These are phyloP conservation scores for Hypericum perforatum DNA, from an alignment of 345 rosid genomes.

Conservation along the genomic window DNA sequence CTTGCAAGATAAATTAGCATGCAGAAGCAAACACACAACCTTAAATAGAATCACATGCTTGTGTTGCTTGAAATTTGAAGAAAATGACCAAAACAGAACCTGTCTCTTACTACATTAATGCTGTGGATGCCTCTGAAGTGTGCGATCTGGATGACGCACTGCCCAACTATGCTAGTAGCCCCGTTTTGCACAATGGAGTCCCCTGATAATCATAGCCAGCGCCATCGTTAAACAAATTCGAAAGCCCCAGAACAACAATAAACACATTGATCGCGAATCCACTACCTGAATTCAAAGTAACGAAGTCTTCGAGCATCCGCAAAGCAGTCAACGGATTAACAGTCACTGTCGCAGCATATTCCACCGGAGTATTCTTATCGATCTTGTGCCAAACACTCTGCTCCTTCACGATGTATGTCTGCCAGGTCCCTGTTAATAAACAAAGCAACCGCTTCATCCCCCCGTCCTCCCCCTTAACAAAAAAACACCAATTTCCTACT, in stretches of 20 bases:
- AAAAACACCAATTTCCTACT: background rate
- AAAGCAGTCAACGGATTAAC: conserved; percentile 87
- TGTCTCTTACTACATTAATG: conserved; percentile 73
- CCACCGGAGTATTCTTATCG: conserved; percentile 53
- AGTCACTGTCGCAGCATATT: conserved; percentile 80
- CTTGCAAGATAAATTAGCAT: background rate
- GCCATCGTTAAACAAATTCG: conserved; percentile 12
- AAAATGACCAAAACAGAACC: conserved; percentile 22
- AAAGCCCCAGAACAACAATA: background rate
- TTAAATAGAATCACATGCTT: background rate
- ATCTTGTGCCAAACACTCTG: conserved; percentile 72
- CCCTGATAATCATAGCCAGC: conserved; percentile 31
- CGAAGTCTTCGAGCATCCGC: conserved; percentile 84
- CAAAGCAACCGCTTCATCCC: background rate
- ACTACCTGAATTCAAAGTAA: conserved; percentile 43
- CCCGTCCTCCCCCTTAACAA: background rate
- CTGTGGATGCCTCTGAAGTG: conserved; percentile 51
- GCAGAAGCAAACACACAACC: background rate
- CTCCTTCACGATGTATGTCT: conserved; percentile 66
- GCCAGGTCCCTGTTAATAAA: conserved; percentile 56
- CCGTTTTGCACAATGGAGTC: conserved; percentile 88
- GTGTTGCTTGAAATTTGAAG: background rate
- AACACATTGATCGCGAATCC: background rate
- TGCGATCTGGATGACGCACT: conserved; percentile 81
- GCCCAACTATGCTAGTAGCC: conserved; percentile 84